These are phyloP conservation scores for Chlorella sp. DNA, from an alignment of 139 green algal species.

Conservation along the genomic window DNA sequence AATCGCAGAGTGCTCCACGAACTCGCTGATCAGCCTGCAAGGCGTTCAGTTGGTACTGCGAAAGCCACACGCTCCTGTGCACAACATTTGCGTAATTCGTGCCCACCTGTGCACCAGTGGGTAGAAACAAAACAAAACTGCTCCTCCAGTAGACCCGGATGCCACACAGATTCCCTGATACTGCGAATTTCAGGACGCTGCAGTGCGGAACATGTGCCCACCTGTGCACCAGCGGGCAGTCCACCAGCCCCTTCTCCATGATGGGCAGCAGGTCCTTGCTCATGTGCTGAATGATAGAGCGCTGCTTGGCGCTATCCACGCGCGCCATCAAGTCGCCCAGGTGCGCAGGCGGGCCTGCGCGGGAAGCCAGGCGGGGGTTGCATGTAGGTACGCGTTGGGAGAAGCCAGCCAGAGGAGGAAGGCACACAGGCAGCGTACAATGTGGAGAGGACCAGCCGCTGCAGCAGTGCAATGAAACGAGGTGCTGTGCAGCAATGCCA, in stretches of 20 bases:
- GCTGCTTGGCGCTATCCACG: conserved; percentile 57
- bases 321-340: conserved; percentile 65
- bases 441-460: background rate
- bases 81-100: background rate
- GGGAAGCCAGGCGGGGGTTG: background rate
- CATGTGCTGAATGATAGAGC: conserved; percentile 66
- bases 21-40: conserved; percentile 68
- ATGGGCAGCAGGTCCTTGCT: conserved; percentile 68
- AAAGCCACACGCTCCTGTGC: too few relatives aligned
- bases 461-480: background rate
- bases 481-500: background rate
- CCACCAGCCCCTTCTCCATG: conserved; percentile 91
- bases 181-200: too few relatives aligned
- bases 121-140: too few relatives aligned
- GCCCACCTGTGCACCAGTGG: conserved; percentile 75
- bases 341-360: conserved; percentile 44
- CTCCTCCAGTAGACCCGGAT: too few relatives aligned
- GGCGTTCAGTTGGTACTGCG: too few relatives aligned
- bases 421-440: background rate
- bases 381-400: background rate
- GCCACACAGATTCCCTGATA: too few relatives aligned
- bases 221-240: conserved; percentile 82
- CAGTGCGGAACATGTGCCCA: too few relatives aligned
- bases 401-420: background rate
- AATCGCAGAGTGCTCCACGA: conserved; percentile 63